Base-by-base conservation (phyloP, 2,329 filamentous ascomycete species). In the Thielaviopsis ethacetica region DNA sequence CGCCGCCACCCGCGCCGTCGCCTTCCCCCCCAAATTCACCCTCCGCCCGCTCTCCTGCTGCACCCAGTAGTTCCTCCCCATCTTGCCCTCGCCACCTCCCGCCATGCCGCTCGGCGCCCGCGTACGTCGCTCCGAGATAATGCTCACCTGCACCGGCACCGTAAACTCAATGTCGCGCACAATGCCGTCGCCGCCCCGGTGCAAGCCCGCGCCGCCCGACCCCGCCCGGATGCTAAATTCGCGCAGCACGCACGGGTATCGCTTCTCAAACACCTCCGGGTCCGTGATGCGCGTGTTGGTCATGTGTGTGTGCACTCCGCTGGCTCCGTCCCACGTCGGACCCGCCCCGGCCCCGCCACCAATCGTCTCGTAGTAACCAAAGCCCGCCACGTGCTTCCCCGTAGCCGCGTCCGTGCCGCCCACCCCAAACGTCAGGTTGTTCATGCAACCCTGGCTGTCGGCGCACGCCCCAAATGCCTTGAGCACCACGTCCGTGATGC, bases 31-130 rank as follows among this genome's bases (percentile, higher is more conserved):
- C 47, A 91, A 68, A 65, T 87, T 90, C 66, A 91, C 84, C 56
- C 76, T 74, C 47, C 83, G 73, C 68, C 83, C 77, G 67, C 82
- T 73, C 57, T 91, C 84, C 62, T 80, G 84, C 7, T 88, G 76
- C 34, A 94, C 83, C 91, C 91, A 97, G 53, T 94, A 74, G 65
- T 97, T 97, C 62, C 91, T 72, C 0, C 91, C 91, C 56, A 86
- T 85, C 64, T 81, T 72, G 0, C 83, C 91, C 62, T 91, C 85
- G 59, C 83, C 84, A 3, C 91, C 91, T 0, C 91, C 91, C 22
- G 83, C 84, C 61, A 96, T 76, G 0, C 91, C 91, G 19, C 71
- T 71, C 0, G 72, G 88, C 53, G 80, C 80, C 65, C 88, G 87
- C 0, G 91, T 86, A n/a, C 88, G 74, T 13, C 88, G 70, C 70